A percentile compares a stretch with the other conserved stretches of the same genome.
phyloP scores from a whole-genome alignment of 108 stramenopile genomes.

The Skeletonema menzelii region DNA sequence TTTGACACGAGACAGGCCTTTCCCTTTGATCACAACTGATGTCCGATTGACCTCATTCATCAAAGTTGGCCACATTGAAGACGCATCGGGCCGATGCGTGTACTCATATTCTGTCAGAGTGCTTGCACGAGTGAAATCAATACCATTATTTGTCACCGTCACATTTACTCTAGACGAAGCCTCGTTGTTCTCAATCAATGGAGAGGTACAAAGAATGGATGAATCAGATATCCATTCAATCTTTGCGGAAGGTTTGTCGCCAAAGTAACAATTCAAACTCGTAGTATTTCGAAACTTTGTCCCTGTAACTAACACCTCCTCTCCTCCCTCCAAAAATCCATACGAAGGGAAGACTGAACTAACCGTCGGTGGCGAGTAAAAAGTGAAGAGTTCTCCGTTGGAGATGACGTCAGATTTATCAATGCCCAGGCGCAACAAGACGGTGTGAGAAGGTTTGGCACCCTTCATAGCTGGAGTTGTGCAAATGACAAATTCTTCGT shows the following conservation, averaged over 20 bases:
- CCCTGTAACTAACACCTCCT: slow-evolving; percentile 22
- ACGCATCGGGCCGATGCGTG: slow-evolving; percentile 33
- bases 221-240: slow-evolving; percentile 21
- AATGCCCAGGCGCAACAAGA: slow-evolving; percentile 27
- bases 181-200: not conserved
- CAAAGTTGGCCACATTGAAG: slow-evolving; percentile 11
- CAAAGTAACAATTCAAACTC: slow-evolving; percentile 36
- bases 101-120: slow-evolving; percentile 10
- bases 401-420: slow-evolving; percentile 19
- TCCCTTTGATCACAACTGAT: slow-evolving; percentile 27
- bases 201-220: slow-evolving; percentile 26
- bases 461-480: slow-evolving; percentile 9
- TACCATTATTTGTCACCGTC: slow-evolving; percentile 44
- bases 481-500: slow-evolving; percentile 17
- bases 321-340: slow-evolving; percentile 44
- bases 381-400: slow-evolving; percentile 29
- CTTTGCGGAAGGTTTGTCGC: slow-evolving; percentile 10
- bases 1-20: slow-evolving; percentile 8
- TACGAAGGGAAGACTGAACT: slow-evolving; percentile 10
- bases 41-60: slow-evolving; percentile 20
- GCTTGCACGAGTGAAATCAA: slow-evolving; percentile 33
- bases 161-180: slow-evolving; percentile 5
- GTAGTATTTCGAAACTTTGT: slow-evolving; percentile 15
- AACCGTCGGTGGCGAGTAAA: slow-evolving; percentile 16
- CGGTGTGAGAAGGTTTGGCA: not conserved